Conservation (phyloP, 805 yeast genomes). For the Phaffomyces opuntiae region DNA sequence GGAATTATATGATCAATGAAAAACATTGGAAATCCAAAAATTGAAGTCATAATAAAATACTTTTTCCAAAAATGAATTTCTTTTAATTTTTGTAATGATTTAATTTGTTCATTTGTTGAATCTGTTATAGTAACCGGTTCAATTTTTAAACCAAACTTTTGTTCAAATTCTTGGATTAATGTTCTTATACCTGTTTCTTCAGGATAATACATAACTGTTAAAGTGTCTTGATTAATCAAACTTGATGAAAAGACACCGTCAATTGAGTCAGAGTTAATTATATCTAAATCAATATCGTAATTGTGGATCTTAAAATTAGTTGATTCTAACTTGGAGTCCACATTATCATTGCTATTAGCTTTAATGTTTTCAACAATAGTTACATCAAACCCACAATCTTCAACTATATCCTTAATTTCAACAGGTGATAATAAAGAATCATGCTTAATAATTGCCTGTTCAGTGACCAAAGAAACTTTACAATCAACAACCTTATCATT, state of each 20-base stretch:
- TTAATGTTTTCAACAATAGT: conserved; percentile 16
- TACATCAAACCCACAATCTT: conserved; percentile 72
- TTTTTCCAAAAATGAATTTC: conserved; percentile 70
- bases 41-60: conserved; percentile 43
- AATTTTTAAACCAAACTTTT: conserved; percentile 32
- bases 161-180: conserved; percentile 36
- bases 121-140: conserved; percentile 39
- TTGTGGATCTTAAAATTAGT: conserved; percentile 10
- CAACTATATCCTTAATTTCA: conserved; percentile 47
- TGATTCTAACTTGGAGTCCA: conserved; percentile 2
- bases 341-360: background rate
- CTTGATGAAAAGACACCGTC: conserved; percentile 3
- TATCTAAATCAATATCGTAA: conserved; percentile 1
- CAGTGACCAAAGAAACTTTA: conserved; percentile 69
- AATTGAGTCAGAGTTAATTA: conserved; percentile 4
- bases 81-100: conserved; percentile 55
- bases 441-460: conserved; percentile 57
- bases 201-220: conserved; percentile 43
- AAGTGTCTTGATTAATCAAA: background rate
- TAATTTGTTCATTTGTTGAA: conserved; percentile 56
- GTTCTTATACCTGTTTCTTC: conserved; percentile 53
- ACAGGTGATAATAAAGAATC: conserved; percentile 24
- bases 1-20: conserved; percentile 42
- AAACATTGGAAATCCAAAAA: conserved; percentile 60
- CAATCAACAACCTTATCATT: conserved; percentile 46